These are phyloP conservation scores for Penicillium coprophilum DNA, from an alignment of 495 filamentous ascomycete species.

Conservation along the genomic window DNA sequence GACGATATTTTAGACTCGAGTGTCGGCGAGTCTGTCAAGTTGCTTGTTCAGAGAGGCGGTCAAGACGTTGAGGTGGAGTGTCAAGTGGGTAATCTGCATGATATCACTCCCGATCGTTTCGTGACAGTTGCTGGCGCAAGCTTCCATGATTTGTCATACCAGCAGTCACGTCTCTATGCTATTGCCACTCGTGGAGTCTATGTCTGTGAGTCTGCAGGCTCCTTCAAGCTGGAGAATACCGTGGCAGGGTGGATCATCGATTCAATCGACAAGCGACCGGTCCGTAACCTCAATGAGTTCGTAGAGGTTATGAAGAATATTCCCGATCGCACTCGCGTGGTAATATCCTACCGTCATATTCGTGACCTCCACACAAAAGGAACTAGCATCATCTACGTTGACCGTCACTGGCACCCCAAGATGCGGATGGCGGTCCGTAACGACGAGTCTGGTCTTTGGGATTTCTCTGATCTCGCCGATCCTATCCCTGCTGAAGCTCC, in stretches of 20 bases:
- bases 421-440: slow-evolving; percentile 94
- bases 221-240: slow-evolving; percentile 88
- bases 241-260: slow-evolving; percentile 93
- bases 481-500: slow-evolving; percentile 71
- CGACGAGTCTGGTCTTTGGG: slow-evolving; percentile 88
- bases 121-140: slow-evolving; percentile 89
- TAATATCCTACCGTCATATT: slow-evolving; percentile 93
- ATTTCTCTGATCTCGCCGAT: slow-evolving; percentile 82
- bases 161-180: slow-evolving; percentile 89
- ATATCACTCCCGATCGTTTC: slow-evolving; percentile 93
- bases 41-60: slow-evolving; percentile 86
- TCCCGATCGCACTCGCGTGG: slow-evolving; percentile 83
- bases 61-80: slow-evolving; percentile 84
- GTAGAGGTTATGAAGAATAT: slow-evolving; percentile 88
- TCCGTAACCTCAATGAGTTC: slow-evolving; percentile 82
- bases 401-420: slow-evolving; percentile 91
- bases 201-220: slow-evolving; percentile 91
- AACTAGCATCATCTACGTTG: slow-evolving; percentile 87
- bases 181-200: slow-evolving; percentile 90
- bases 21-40: slow-evolving; percentile 69
- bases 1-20: slow-evolving; percentile 90
- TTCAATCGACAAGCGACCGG: slow-evolving; percentile 85
- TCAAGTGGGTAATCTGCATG: slow-evolving; percentile 84
- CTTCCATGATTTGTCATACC: slow-evolving; percentile 95
- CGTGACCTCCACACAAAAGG: slow-evolving; percentile 91